Percentiles rank a stretch among this genome's conserved stretches.
phyloP scores from a whole-genome alignment of 208 protist species.

The Trypanosoma avium region DNA sequence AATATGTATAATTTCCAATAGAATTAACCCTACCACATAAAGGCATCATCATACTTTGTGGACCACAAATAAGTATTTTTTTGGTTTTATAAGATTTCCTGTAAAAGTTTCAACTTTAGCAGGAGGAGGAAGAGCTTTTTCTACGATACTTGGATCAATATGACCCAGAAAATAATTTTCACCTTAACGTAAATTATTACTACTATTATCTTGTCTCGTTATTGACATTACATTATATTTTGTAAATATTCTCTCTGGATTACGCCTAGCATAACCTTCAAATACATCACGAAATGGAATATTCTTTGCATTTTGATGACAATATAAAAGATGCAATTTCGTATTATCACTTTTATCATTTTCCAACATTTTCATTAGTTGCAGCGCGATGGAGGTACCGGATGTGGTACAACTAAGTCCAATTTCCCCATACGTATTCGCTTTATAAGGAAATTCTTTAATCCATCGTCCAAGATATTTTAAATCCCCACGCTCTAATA shows the following conservation, averaged over 20 bases:
- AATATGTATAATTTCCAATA: slow-evolving; percentile 67
- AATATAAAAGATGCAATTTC: slow-evolving; percentile 66
- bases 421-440: slow-evolving; percentile 55
- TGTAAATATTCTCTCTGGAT: slow-evolving; percentile 41
- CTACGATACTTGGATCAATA: slow-evolving; percentile 63
- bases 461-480: slow-evolving; percentile 87
- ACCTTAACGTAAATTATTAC: slow-evolving; percentile 29
- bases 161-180: slow-evolving; percentile 69
- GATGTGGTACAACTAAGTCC: slow-evolving; percentile 75
- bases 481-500: slow-evolving; percentile 68
- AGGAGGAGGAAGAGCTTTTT: slow-evolving; percentile 24
- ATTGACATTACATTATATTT: slow-evolving; percentile 69
- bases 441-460: slow-evolving; percentile 73
- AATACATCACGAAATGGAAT: slow-evolving; percentile 73
- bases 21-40: slow-evolving; percentile 74
- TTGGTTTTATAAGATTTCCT: slow-evolving; percentile 38
- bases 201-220: slow-evolving; percentile 5
- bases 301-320: slow-evolving; percentile 44
- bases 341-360: slow-evolving; percentile 52
- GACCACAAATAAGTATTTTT: slow-evolving; percentile 78
- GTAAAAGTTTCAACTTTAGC: slow-evolving; percentile 10
- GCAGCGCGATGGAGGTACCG: slow-evolving; percentile 77
- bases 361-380: slow-evolving; percentile 79
- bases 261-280: slow-evolving; percentile 33
- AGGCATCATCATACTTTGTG: slow-evolving; percentile 68